Base-by-base conservation (phyloP, 2,329 filamentous ascomycete species). In the Xylaria digitata region DNA sequence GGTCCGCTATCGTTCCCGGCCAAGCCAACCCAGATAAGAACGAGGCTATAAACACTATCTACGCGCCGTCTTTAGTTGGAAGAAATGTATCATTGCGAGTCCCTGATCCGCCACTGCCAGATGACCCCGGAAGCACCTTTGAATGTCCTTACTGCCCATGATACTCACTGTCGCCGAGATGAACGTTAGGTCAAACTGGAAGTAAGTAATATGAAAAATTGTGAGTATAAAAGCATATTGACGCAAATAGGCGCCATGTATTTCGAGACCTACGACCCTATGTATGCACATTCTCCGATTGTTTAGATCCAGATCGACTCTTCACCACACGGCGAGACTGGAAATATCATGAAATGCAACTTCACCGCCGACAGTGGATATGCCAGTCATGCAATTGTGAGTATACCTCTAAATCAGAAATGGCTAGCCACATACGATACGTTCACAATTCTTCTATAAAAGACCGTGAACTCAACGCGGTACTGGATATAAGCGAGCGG, bases 271-370 rank as follows among this genome's bases (percentile, higher is more conserved):
- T 66, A 11, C 23, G 63, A 23, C 64, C 64, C 7, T 66, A 66
- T 21, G 46, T 49, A 48, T 66, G 64, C 54, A 66, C 59, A 11
- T 66, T 63, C 34, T 1, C 40, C 13, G 40, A 63, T 21, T 66
- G 64, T 32, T 26, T 9, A 17, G 56, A 59, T 34, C 40, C 64
- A 1, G 42, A 63, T 3, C 32, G 52, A 11, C 64, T 63, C 7
- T 66, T 58, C 17, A 30, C 55, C 9, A 60, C 64, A 9, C 46
- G 54, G 9, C 42, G 54, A 23, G 64, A 66, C 34, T 66, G 59
- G 64, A 55, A 50, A 26, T 59, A 66, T 42, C 64, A 63, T 48
- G 64, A 66, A 30, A 63, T 63, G 59, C 59, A 59, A 43, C 9
- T 63, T 23, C 64, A 66, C 19, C 64, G 64, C 40, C 37, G 54